A percentile compares a stretch with the other conserved stretches of the same genome.
phyloP scores from a whole-genome alignment of 2,329 filamentous ascomycete genomes.

The Phialocephala sp. region DNA sequence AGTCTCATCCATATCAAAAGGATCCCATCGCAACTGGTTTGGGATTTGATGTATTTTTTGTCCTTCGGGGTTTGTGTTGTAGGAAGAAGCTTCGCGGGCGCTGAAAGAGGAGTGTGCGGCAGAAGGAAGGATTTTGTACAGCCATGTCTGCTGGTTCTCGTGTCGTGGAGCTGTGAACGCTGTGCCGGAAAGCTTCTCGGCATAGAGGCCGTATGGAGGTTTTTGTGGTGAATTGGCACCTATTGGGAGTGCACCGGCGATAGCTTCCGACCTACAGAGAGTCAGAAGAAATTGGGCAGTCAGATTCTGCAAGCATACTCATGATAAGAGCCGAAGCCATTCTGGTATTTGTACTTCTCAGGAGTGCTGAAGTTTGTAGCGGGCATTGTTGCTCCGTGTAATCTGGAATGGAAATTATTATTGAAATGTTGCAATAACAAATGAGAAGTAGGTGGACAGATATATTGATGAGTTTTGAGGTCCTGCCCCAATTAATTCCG shows the following conservation, averaged over 20 bases:
- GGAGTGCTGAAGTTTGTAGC: slow-evolving; percentile 65
- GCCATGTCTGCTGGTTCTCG: slow-evolving; percentile 63
- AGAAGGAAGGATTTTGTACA: slow-evolving; percentile 61
- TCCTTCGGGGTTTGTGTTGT: slow-evolving; percentile 47
- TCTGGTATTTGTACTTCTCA: slow-evolving; percentile 72
- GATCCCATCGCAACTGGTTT: slow-evolving; percentile 79
- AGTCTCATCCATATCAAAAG: slow-evolving; percentile 72
- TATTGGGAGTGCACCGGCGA: slow-evolving; percentile 67
- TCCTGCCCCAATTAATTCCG: background rate
- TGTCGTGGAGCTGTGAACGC: slow-evolving; percentile 62
- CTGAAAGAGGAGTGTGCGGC: slow-evolving; percentile 57
- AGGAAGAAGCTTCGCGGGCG: slow-evolving; percentile 50
- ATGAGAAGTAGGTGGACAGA: background rate
- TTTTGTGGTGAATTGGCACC: slow-evolving; percentile 74
- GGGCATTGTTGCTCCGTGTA: slow-evolving; percentile 56
- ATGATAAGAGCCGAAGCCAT: slow-evolving; percentile 71
- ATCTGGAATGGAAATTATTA: background rate
- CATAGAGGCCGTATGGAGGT: slow-evolving; percentile 69
- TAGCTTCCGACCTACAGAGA: slow-evolving; percentile 69
- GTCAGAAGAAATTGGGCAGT: no score
- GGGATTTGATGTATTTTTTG: slow-evolving; percentile 70
- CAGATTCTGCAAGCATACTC: slow-evolving; percentile 63
- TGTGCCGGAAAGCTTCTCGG: slow-evolving; percentile 66
- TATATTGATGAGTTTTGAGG: background rate
- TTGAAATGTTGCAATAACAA: background rate